phyloP scores from a whole-genome alignment of 345 rosid species.

The Ceriops zippeliana region DNA sequence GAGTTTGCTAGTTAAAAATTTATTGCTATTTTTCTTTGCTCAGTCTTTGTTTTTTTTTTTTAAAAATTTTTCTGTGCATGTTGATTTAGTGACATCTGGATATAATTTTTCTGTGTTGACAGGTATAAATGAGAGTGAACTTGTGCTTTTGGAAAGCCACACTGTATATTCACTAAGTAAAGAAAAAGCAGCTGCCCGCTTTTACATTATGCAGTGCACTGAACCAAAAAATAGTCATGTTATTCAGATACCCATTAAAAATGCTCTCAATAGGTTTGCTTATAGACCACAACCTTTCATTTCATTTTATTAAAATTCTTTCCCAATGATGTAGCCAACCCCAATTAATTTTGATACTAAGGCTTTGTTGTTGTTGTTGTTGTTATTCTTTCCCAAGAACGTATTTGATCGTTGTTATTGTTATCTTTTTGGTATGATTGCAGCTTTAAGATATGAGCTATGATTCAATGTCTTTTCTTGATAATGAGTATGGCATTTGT shows the following conservation, averaged over 20 bases:
- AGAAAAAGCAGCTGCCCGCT: conserved; percentile 26
- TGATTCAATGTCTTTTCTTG: too few relatives aligned
- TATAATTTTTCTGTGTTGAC: background rate
- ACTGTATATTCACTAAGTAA: conserved; percentile 21
- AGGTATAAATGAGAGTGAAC: conserved; percentile 24
- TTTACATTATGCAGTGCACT: conserved; percentile 30
- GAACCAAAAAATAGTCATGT: conserved; percentile 4
- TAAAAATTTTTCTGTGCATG: background rate
- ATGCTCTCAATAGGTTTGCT: conserved; percentile 24
- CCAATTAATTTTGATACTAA: background rate
- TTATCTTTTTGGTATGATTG: too few relatives aligned
- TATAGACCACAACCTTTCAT: background rate
- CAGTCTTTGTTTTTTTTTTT: background rate
- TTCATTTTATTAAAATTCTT: background rate
- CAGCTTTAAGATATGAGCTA: too few relatives aligned
- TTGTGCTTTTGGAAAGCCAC: conserved; percentile 25
- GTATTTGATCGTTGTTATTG: too few relatives aligned
- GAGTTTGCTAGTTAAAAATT: too few relatives aligned
- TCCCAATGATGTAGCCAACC: background rate
- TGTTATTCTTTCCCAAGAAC: too few relatives aligned
- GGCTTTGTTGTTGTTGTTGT: too few relatives aligned
- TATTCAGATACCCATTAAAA: conserved; percentile 7
- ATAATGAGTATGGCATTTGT: too few relatives aligned
- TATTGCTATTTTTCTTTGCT: too few relatives aligned
- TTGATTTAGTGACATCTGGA: background rate